Conservation (phyloP, 2,329 filamentous ascomycete species). For the Akanthomyces lecanii region DNA sequence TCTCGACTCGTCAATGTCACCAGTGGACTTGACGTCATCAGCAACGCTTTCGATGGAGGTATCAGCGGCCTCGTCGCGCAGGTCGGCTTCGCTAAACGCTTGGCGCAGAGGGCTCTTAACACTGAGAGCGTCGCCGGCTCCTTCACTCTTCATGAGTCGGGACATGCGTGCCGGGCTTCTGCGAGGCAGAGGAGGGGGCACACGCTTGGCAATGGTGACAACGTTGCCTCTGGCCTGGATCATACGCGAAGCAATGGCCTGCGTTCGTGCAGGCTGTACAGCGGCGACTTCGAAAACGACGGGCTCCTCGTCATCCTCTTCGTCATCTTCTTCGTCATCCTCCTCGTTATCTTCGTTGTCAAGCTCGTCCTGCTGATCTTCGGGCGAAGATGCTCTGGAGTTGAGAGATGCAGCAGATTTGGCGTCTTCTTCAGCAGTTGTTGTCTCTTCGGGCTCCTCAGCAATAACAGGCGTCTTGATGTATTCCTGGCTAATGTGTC, state of each 20-base stretch:
- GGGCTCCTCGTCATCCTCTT: slow-evolving; percentile 59
- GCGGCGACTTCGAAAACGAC: slow-evolving; percentile 66
- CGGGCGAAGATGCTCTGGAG: background rate
- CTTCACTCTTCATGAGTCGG: slow-evolving; percentile 44
- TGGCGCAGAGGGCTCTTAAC: slow-evolving; percentile 49
- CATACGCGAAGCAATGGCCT: slow-evolving; percentile 59
- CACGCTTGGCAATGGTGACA: slow-evolving; percentile 78
- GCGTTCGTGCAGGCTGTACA: slow-evolving; percentile 49
- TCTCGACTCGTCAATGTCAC: slow-evolving; percentile 12
- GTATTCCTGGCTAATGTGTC: slow-evolving; percentile 38
- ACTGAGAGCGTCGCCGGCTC: slow-evolving; percentile 57
- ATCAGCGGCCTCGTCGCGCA: slow-evolving; percentile 19
- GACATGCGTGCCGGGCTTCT: slow-evolving; percentile 67
- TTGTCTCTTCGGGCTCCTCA: slow-evolving; percentile 19
- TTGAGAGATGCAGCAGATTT: background rate
- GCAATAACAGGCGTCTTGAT: slow-evolving; percentile 4
- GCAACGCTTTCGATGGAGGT: background rate
- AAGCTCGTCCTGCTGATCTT: slow-evolving; percentile 15
- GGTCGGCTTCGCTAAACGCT: slow-evolving; percentile 39
- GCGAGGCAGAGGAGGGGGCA: slow-evolving; percentile 71
- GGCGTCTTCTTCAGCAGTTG: background rate
- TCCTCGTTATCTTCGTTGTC: slow-evolving; percentile 44
- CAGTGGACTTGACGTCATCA: slow-evolving; percentile 8
- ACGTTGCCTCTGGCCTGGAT: slow-evolving; percentile 71
- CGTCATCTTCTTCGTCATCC: slow-evolving; percentile 52